Conservation (phyloP, 2,329 filamentous ascomycete genomes). For the Aspergillus floridensis region DNA sequence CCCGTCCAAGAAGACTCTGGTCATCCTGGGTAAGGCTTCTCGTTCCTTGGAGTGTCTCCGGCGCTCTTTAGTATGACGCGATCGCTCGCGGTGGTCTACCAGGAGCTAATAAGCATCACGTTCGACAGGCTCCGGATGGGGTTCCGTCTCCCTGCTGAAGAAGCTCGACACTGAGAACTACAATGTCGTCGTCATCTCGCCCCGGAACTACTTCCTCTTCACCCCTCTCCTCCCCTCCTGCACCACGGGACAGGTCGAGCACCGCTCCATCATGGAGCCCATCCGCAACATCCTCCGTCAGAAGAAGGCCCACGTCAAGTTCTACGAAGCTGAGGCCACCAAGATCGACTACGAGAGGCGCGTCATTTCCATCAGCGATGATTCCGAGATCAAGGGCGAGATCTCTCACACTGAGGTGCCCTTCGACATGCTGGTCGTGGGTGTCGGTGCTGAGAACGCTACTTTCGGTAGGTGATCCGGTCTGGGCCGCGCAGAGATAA, state of each 20-base stretch:
- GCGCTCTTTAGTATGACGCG: neutral
- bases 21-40: constrained; percentile 73
- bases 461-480: constrained; percentile 69
- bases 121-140: constrained; percentile 84
- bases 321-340: constrained; percentile 95
- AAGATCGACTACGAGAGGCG: constrained; percentile 92
- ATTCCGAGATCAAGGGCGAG: constrained; percentile 86
- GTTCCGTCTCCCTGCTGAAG: constrained; percentile 92
- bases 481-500: neutral
- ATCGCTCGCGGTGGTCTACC: neutral
- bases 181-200: constrained; percentile 96
- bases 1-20: constrained; percentile 91
- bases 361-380: constrained; percentile 84
- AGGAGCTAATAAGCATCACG: neutral
- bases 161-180: constrained; percentile 99
- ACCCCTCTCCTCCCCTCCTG: constrained; percentile 95
- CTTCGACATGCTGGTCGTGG: constrained; percentile 97
- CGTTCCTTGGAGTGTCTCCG: neutral
- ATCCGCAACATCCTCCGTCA: constrained; percentile 92
- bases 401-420: constrained; percentile 81
- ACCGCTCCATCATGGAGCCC: constrained; percentile 99
- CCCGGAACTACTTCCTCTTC: constrained; percentile 99
- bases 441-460: constrained; percentile 96
- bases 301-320: constrained; percentile 91
- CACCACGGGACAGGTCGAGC: constrained; percentile 95